These are phyloP conservation scores for Apiospora sp. DNA, from an alignment of 2,329 filamentous ascomycete species.

Conservation along the genomic window DNA sequence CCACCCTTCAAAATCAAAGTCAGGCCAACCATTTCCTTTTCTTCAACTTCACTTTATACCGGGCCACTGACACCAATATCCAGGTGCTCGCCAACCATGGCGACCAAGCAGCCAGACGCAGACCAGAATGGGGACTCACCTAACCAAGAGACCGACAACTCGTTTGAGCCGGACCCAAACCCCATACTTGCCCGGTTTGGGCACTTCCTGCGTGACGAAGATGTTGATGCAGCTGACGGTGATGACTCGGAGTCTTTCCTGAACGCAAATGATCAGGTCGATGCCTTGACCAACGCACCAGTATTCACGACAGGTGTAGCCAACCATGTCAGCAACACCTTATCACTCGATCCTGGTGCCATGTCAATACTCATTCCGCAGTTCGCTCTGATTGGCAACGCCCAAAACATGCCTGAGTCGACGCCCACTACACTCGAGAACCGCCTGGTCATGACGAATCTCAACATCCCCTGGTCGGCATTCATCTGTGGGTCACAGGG, in stretches of 20 bases:
- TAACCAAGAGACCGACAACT: neutral
- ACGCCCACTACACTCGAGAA: constrained; percentile 27
- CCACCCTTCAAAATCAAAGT: neutral
- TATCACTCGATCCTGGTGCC: neutral
- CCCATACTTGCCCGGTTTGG: neutral
- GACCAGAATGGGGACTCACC: neutral
- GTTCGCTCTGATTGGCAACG: constrained; percentile 33
- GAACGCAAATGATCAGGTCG: neutral
- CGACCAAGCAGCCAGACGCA: neutral
- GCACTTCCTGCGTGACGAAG: neutral
- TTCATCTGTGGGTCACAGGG: constrained; percentile 70
- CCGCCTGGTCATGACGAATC: constrained; percentile 52
- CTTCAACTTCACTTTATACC: neutral
- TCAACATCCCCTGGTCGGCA: constrained; percentile 60
- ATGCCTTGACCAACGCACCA: neutral
- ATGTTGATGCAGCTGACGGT: neutral
- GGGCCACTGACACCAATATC: too few relatives aligned
- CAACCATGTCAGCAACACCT: neutral
- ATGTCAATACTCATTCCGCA: constrained; percentile 28
- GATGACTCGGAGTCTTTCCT: neutral
- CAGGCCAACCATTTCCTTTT: neutral
- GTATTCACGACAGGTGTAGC: constrained; percentile 1
- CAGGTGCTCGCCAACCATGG: neutral
- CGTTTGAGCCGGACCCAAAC: neutral
- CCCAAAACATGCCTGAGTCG: constrained; percentile 21